Percentiles rank a stretch among this genome's conserved stretches.
Evolutionary conservation across 2,329 filamentous ascomycete species (phyloP).

Genomic region (Colletotrichum somersetense): DNA sequence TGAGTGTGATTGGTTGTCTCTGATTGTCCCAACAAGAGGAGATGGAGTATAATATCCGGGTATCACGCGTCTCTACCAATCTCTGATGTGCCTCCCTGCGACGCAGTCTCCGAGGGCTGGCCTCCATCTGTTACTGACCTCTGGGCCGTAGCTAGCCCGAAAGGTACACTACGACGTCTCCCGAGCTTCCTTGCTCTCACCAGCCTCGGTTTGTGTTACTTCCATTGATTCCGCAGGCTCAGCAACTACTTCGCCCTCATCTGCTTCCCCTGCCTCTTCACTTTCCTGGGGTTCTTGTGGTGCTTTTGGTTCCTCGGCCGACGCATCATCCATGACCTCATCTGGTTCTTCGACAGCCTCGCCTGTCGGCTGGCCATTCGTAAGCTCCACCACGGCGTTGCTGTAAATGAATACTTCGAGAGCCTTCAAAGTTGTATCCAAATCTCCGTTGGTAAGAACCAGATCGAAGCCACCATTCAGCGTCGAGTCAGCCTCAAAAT

Average conservation of each 20-base stretch:
- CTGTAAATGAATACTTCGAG: conserved; percentile 37
- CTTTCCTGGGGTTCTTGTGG: conserved; percentile 1
- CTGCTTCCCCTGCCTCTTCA: background rate
- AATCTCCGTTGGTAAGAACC: conserved; percentile 40
- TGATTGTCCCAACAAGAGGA: background rate
- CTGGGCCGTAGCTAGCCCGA: background rate
- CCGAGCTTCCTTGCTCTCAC: background rate
- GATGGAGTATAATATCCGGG: conserved; percentile 14
- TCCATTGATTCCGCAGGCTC: background rate
- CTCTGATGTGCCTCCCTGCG: background rate
- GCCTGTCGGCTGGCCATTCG: conserved; percentile 15
- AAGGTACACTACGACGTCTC: conserved; percentile 5
- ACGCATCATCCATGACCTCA: conserved; percentile 30
- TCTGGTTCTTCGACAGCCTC: conserved; percentile 13
- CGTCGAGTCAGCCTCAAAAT: conserved; percentile 45
- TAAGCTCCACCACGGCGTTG: background rate
- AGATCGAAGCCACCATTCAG: conserved; percentile 36
- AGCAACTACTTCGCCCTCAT: background rate
- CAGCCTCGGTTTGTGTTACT: background rate
- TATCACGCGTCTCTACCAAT: conserved; percentile 33
- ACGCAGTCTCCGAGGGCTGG: background rate
- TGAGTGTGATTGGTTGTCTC: background rate
- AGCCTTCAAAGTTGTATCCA: conserved; percentile 30
- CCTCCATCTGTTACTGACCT: background rate
- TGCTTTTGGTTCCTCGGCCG: background rate